phyloP scores from a whole-genome alignment of 2,329 filamentous ascomycete genomes.

The Chrysosphaeria jannelii region DNA sequence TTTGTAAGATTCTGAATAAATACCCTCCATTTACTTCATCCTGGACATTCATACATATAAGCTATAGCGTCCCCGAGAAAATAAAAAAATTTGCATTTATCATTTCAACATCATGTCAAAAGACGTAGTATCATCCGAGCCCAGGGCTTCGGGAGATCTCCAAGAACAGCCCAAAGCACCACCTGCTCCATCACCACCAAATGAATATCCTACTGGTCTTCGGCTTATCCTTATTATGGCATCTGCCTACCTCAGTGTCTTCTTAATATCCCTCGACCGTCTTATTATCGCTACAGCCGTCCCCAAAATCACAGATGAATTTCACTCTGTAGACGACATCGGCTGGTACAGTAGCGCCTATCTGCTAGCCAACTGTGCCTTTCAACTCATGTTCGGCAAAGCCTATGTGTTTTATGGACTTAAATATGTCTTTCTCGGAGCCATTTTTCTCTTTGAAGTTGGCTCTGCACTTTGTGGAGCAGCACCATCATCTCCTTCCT shows the following conservation, averaged over 20 bases:
- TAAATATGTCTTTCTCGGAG: slow-evolving; percentile 8
- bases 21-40: too few species aligned
- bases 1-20: too few species aligned
- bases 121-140: too few species aligned
- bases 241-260: slow-evolving; percentile 11
- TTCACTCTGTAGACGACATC: slow-evolving; percentile 4
- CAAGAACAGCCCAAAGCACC: too few species aligned
- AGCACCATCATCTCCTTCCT: slow-evolving; percentile 11
- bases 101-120: too few species aligned
- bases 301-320: slow-evolving; percentile 5
- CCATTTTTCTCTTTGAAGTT: slow-evolving; percentile 10
- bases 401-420: slow-evolving; percentile 12
- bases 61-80: too few species aligned
- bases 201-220: neutral
- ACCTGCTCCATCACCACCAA: too few species aligned
- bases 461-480: slow-evolving; percentile 13
- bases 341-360: slow-evolving; percentile 6
- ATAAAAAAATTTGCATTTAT: too few species aligned
- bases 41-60: too few species aligned
- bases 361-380: slow-evolving; percentile 4
- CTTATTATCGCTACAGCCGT: slow-evolving; percentile 6
- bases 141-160: too few species aligned
- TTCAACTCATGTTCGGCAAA: slow-evolving; percentile 12
- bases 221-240: slow-evolving; percentile 8
- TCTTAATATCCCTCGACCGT: slow-evolving; percentile 11